Base-by-base conservation (phyloP, 1,139 yeast species). In the Kluyveromyces sp. region DNA sequence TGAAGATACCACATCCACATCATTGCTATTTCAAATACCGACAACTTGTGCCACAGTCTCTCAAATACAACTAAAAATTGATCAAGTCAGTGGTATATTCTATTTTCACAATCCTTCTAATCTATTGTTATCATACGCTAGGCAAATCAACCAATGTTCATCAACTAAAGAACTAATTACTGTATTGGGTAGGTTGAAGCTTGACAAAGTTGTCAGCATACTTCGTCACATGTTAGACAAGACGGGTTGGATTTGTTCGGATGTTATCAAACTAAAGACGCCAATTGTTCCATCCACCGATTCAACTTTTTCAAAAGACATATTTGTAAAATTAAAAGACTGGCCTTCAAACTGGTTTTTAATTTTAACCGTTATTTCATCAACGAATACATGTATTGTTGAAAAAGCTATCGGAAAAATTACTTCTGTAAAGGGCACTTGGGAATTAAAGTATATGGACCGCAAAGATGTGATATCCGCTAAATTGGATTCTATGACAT, bases 341-440 rank as follows among this genome's bases (percentile, higher is more conserved):
- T 83, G 90, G 90, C 88, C 89, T 0, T 67, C 78, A 2, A 77
- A 81, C 47, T 83, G 90, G 90, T 80, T 80, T 59, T 63, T 83
- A 43, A 73, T 81, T 60, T 69, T 63, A 73, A 79, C 59, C 38
- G 65, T 70, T 47, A 73, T 68, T 36, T 69, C 78, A 1, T 70
- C 72, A 21, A 67, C 79, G 5, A 70, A 73, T 47, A 76, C 86
- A 71, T 83, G 67, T 42, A 49, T 61, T n/a, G 55, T 64, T 29
- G 65, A 63, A 41, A 59, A 61, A 42, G 53, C 81, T 75, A 83
- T 83, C 31, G 80, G 86, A 4, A 72, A 83, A 47, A 74, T 82
- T 41, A 74, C 73, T 52, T 75, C 84, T 1, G 65, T 73, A 4
- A 72, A 75, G 49, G 87, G 87, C 2, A 80, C 74, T 49, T 82